Conservation (phyloP, 2,329 filamentous ascomycete species). For the Trichoderma atrobrunneum region DNA sequence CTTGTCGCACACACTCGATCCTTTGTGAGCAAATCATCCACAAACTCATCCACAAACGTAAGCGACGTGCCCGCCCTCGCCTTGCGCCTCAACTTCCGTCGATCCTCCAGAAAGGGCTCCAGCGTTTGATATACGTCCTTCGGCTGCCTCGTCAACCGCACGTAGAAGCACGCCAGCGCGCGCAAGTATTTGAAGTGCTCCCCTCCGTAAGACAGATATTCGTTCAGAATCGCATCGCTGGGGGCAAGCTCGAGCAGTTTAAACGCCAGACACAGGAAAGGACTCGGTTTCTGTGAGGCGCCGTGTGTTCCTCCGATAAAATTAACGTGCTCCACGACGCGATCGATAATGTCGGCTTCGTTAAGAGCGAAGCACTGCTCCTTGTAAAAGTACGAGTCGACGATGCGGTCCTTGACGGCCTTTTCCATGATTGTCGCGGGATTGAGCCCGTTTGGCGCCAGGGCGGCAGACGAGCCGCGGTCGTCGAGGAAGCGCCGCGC, state of each 20-base stretch:
- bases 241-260: slow-evolving; percentile 90
- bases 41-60: slow-evolving; percentile 85
- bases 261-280: slow-evolving; percentile 91
- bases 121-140: slow-evolving; percentile 76
- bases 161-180: slow-evolving; percentile 86
- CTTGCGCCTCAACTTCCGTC: slow-evolving; percentile 76
- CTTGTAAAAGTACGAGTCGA: slow-evolving; percentile 96
- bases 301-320: slow-evolving; percentile 90
- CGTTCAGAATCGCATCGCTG: slow-evolving; percentile 70
- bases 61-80: slow-evolving; percentile 71
- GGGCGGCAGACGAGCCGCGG: slow-evolving; percentile 71
- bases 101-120: slow-evolving; percentile 80
- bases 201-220: slow-evolving; percentile 75
- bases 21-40: slow-evolving; percentile 86
- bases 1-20: slow-evolving; percentile 89
- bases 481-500: slow-evolving; percentile 83
- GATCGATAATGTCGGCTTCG: slow-evolving; percentile 76
- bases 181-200: slow-evolving; percentile 83
- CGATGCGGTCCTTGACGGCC: slow-evolving; percentile 90
- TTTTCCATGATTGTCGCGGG: slow-evolving; percentile 96
- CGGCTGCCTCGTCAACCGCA: slow-evolving; percentile 80
- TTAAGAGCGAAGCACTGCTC: slow-evolving; percentile 98
- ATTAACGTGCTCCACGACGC: slow-evolving; percentile 75
- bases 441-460: slow-evolving; percentile 85
- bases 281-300: slow-evolving; percentile 77